Evolutionary conservation across 2,329 filamentous ascomycete species (phyloP), one percentile per base, ranked within the genome.

Genomic region (Incumbomyces delicatus): DNA sequence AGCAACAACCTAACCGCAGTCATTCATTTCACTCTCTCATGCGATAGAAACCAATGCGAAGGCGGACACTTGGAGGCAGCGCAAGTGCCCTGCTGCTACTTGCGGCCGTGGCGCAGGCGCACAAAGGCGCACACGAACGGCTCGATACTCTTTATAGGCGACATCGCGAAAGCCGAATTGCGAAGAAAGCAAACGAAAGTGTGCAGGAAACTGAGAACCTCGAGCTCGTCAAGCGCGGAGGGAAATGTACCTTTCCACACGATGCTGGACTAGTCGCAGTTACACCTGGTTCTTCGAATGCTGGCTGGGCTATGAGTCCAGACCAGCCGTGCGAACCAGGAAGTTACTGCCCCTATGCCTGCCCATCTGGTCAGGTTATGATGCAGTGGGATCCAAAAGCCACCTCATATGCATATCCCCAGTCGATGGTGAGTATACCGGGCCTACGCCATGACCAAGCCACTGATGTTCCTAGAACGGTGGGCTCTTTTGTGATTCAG

Each of bases 251-350:
- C 46, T 84, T 89, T 57, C 85, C 85, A 10, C 68, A 71, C 30
- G 72, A 83, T 58, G 73, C 76, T 27, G 81, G 83, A 44, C 66
- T 89, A 58, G 76, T 87, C 37, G 63, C 77, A 12, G 73, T 90
- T 44, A 85, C 83, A 8, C 83, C 83, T 3, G 69, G 68, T 44
- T 61, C 63, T 36, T 60, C 67, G 61, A 90, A 90, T 66, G 81
- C 72, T 41, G 85, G 85, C 51, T 90, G 85, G 80, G 85, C 85
- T 35, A 80, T 89, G 77, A 84, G 81, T 58, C 84, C 85, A 3
- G 80, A 89, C 62, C 76, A 84, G 61, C 62, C 75, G 45, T 89
- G 85, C 63, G 70, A 69, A 49, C 74, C 78, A 3, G 83, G 79
- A 49, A 76, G 63, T 54, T 88, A 83, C 65, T 89, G 85, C 60